Percentiles rank a stretch among this genome's conserved stretches.
phyloP scores from a whole-genome alignment of 2,329 filamentous ascomycete species.

The Aspergillus bombycis region DNA sequence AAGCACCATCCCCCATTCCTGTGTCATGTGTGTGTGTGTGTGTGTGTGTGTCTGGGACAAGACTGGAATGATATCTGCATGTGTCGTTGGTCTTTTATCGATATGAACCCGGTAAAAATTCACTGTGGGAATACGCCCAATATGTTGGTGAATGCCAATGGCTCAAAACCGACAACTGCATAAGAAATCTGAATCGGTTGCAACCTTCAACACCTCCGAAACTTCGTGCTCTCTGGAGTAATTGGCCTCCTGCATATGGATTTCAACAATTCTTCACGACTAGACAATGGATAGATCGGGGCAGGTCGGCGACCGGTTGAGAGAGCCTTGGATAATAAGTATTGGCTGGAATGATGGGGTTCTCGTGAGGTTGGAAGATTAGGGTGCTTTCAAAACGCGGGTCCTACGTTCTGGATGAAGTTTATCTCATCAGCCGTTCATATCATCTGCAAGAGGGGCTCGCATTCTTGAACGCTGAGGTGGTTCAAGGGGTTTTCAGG shows the following conservation, averaged over 20 bases:
- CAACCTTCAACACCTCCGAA: slow-evolving; percentile 11
- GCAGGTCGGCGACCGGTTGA: neutral
- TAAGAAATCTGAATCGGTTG: slow-evolving; percentile 7
- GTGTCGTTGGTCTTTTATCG: neutral
- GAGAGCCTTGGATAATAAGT: neutral
- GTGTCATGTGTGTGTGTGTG: slow-evolving; percentile 6
- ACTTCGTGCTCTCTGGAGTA: neutral
- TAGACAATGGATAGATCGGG: neutral
- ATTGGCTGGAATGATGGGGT: slow-evolving; percentile 2
- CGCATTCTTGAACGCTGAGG: slow-evolving; percentile 6
- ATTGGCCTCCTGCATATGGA: slow-evolving; percentile 2
- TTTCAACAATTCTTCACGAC: slow-evolving; percentile 3
- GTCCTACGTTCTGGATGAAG: slow-evolving; percentile 8
- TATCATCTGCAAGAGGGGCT: slow-evolving; percentile 10
- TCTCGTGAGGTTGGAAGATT: neutral
- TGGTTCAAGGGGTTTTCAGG: slow-evolving; percentile 19
- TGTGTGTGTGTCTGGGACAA: neutral
- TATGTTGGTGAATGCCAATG: slow-evolving; percentile 11
- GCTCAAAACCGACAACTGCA: slow-evolving; percentile 17
- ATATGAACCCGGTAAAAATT: slow-evolving; percentile 6
- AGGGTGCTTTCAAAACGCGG: slow-evolving; percentile 4
- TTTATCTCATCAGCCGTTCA: slow-evolving; percentile 13
- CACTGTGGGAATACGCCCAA: slow-evolving; percentile 10
- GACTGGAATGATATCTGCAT: slow-evolving; percentile 3
- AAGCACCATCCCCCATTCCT: neutral